phyloP scores from a whole-genome alignment of 371 early-diverging fungal species.

The Rhizopus microsporus region DNA sequence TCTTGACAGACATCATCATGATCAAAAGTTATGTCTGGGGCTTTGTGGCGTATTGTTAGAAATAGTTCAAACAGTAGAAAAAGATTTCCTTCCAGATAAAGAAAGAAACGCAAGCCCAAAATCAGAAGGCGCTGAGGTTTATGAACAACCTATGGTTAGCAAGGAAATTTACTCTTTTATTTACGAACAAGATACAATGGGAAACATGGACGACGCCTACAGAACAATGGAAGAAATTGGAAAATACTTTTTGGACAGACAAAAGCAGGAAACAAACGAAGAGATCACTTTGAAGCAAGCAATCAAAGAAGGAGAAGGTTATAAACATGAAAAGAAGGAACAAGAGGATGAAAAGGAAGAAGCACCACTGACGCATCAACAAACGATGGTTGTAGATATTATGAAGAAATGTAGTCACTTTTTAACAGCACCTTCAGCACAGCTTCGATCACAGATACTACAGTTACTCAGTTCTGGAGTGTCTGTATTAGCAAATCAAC shows the following conservation, averaged over 20 bases:
- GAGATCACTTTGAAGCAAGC: conserved; percentile 24
- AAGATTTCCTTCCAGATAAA: not conserved
- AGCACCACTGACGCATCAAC: conserved; percentile 30
- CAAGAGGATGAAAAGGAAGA: conserved; percentile 11
- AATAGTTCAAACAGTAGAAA: conserved; percentile 35
- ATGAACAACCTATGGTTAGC: conserved; percentile 15
- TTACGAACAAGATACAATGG: conserved; percentile 2
- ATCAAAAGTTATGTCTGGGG: conserved; percentile 38
- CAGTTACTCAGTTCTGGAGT: conserved; percentile 39
- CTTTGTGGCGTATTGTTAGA: conserved; percentile 48
- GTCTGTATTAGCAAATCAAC: conserved; percentile 29
- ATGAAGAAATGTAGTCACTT: conserved; percentile 52
- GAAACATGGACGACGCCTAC: conserved; percentile 3
- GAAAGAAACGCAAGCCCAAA: not conserved
- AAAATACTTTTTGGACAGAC: conserved; percentile 44
- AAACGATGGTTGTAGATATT: conserved; percentile 42
- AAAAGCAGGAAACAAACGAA: conserved; percentile 27
- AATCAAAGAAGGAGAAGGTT: conserved; percentile 11
- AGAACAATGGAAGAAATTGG: conserved; percentile 49
- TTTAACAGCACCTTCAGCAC: conserved; percentile 52
- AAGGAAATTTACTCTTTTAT: conserved; percentile 31
- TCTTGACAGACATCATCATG: conserved; percentile 47
- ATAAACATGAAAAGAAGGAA: conserved; percentile 6
- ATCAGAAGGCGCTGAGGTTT: not conserved
- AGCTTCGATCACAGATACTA: conserved; percentile 51